Base-by-base conservation (phyloP, 2,329 filamentous ascomycete species). In the Fusarium sp. region DNA sequence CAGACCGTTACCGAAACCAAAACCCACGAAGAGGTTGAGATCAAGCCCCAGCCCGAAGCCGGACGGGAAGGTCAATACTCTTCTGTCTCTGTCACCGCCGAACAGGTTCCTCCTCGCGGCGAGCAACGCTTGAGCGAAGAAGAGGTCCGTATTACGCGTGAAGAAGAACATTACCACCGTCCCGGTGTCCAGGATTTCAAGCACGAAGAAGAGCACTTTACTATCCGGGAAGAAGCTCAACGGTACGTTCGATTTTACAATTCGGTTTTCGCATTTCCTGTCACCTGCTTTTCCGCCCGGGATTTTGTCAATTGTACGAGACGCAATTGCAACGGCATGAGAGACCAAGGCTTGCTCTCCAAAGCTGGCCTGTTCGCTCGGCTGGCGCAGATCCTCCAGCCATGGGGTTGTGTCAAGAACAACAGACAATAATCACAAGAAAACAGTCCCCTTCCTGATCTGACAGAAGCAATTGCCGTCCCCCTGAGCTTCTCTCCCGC, bases 21-120 rank as follows among this genome's bases (percentile, higher is more conserved):
- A 87, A 89, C 89, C 79, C 89, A 94, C 89, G 90, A 95, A 89
- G 93, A 97, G 89, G 89, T 92, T 85, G 90, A 95, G 84, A 89
- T 93, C 85, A 90, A 90, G 78, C 87, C 93, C 74, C 84, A 89
- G 83, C 86, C 90, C 85, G 89, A 89, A 90, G 91, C 92, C 92
- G 94, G 94, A 96, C 94, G 93, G 94, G 94, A 97, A 94, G 93
- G 92, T 93, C 89, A 92, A 87, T 85, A 89, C 87, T 93, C 91
- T 91, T 90, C 89, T 84, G 84, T 87, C 85, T 83, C 85, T 77
- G 83, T 82, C 79, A 82, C 86, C 80, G 83, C 83, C 79, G 81
- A 86, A 80, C 84, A 67, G 64, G 64, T 85, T 80, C 88, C 89
- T 84, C 89, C 88, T 76, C 86, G 85, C 77, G 74, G 83, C 78